A percentile compares a stretch with the other conserved stretches of the same genome.
These are phyloP conservation scores for Alternaria metachromatica DNA, from an alignment of 2,329 filamentous ascomycete species.

Conservation along the genomic window DNA sequence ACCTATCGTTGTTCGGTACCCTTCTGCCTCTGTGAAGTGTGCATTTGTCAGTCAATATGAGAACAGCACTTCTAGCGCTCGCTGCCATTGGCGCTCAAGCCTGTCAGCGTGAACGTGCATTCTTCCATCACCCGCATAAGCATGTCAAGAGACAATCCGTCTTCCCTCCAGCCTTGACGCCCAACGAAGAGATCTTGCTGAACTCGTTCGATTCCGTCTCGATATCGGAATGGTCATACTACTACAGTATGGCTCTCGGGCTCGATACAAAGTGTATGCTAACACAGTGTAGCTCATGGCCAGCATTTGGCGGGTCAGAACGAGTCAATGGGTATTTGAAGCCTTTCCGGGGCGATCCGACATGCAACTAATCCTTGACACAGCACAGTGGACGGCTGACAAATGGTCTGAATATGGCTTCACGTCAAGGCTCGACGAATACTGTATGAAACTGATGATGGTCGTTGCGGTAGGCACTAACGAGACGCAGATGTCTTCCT, in stretches of 20 bases:
- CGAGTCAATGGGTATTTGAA: slow-evolving; percentile 34
- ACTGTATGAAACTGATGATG: slow-evolving; percentile 26
- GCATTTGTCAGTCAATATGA: slow-evolving; percentile 30
- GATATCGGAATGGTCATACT: slow-evolving; percentile 49
- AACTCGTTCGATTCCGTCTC: slow-evolving; percentile 51
- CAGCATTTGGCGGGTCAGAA: slow-evolving; percentile 44
- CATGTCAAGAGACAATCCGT: slow-evolving; percentile 38
- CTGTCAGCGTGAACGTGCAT: slow-evolving; percentile 42
- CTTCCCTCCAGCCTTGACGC: slow-evolving; percentile 44
- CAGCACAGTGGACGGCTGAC: slow-evolving; percentile 50
- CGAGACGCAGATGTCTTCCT: slow-evolving; percentile 39
- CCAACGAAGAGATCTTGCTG: slow-evolving; percentile 49
- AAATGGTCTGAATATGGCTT: slow-evolving; percentile 46
- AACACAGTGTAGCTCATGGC: slow-evolving; percentile 36
- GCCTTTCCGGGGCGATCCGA: not conserved
- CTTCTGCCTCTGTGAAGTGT: slow-evolving; percentile 8
- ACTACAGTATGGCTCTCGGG: slow-evolving; percentile 40
- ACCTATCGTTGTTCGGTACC: not conserved
- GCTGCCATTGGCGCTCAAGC: slow-evolving; percentile 42
- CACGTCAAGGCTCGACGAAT: slow-evolving; percentile 46
- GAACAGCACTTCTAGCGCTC: slow-evolving; percentile 28
- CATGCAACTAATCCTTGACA: not conserved
- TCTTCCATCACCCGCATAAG: slow-evolving; percentile 28
- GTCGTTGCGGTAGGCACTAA: not conserved
- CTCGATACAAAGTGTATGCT: slow-evolving; percentile 2